These are phyloP conservation scores for Emericellopsis atlantica DNA, from an alignment of 2,329 filamentous ascomycete genomes.

Conservation along the genomic window DNA sequence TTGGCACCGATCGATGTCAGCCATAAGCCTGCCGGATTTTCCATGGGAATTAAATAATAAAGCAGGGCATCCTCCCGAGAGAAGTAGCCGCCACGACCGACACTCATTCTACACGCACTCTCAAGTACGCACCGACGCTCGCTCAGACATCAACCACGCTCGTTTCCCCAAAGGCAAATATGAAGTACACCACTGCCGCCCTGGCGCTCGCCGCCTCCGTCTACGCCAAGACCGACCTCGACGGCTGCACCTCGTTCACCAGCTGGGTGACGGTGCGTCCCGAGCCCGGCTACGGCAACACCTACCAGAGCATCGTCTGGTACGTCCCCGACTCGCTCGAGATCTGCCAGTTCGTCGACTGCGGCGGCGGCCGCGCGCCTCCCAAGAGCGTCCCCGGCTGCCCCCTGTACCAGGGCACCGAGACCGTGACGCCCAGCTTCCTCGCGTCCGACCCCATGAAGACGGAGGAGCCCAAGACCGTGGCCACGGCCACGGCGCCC, in stretches of 20 bases:
- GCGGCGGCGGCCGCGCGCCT: conserved; percentile 39
- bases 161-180: background rate
- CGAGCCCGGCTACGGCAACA: conserved; percentile 2
- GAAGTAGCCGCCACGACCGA: background rate
- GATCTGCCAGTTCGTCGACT: conserved; percentile 38
- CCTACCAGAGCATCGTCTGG: conserved; percentile 6
- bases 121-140: too few relatives aligned
- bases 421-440: conserved; percentile 4
- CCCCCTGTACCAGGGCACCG: conserved; percentile 25
- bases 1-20: too few relatives aligned
- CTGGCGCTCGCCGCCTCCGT: conserved; percentile 16
- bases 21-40: too few relatives aligned
- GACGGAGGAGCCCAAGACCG: background rate
- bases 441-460: conserved; percentile 1
- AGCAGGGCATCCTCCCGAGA: too few relatives aligned
- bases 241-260: conserved; percentile 24
- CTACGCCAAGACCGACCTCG: conserved; percentile 29
- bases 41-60: too few relatives aligned
- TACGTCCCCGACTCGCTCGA: conserved; percentile 38
- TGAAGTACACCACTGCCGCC: conserved; percentile 3
- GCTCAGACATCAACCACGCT: background rate
- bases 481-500: background rate
- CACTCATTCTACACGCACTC: background rate
- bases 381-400: conserved; percentile 38
- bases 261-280: conserved; percentile 1